Base-by-base conservation (phyloP, 768 basidiomycete species). In the Kwoniella dendrophila region DNA sequence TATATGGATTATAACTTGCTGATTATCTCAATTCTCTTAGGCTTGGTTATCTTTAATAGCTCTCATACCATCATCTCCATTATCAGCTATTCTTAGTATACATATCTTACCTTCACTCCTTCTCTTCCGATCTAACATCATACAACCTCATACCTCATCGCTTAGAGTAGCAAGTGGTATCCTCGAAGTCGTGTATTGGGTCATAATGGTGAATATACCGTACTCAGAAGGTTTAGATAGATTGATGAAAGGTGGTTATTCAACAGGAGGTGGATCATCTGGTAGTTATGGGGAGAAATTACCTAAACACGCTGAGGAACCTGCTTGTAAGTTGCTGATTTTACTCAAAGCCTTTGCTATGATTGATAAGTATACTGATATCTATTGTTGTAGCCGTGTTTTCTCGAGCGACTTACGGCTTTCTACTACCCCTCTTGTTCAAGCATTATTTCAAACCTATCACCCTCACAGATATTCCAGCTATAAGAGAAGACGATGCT, bases 401-500 rank as follows among this genome's bases (percentile, higher is more conserved):
- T 32, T 65, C 74, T 18, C 62, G 74, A 14, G 73, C 75, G 1
- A 58, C 71, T 0, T 78, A 75, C 57, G 59, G 59, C 1, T 76
- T 73, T 61, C 58, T 78, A 48, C 52, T 76, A 6, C 77, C 77
- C 1, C 63, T 78, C 26, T 59, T 78, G 38, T 43, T 75, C 48
- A 67, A 69, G 36, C 70, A 77, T 56, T 77, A 74, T 57, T 56
- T 60, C 12, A 63, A 51, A 0, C 64, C 75, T 1, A 63, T 77
- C 51, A 67, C 55, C 5, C 58, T 75, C 40, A 56, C 65, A 20
- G 77, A 78, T 38, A 69, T 77, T 4, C 77, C 77, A 1, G 72
- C 72, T 1, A 49, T 78, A 11, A 51, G 77, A 27, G 77, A 78
- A 56, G 77, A 78, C 52, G 75, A 78, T 55, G 55, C 62, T 4